Base-by-base conservation (phyloP, 2,329 filamentous ascomycete species). In the Dendryphion nanum region DNA sequence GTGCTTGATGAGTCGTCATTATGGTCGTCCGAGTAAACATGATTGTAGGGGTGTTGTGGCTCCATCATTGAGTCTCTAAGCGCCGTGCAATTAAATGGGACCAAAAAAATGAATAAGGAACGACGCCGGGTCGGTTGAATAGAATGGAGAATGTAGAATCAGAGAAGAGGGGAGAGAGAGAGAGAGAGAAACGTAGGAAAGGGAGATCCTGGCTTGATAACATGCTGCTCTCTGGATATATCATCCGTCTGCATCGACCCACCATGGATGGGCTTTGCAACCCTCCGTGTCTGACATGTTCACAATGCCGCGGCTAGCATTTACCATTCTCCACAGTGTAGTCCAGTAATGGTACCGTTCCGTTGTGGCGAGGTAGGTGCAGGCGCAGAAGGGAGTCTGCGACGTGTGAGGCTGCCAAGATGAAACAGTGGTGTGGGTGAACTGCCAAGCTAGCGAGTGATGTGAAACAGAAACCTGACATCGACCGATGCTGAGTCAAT, bases 361-460 rank as follows among this genome's bases (percentile, higher is more conserved):
- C n/a, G n/a, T n/a, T n/a, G n/a, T n/a, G n/a, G n/a, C n/a, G n/a
- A n/a, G n/a, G n/a, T n/a, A n/a, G n/a, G n/a, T n/a, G n/a, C n/a
- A n/a, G n/a, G n/a, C n/a, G n/a, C n/a, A n/a, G n/a, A n/a, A n/a
- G n/a, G n/a, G n/a, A n/a, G n/a, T 31, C 23, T 36, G 45, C 39
- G 37, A 10, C 44, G 10, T 26, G 56, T 55, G 55, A 56, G 51
- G 17, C 42, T 32, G 37, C 38, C 30, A 41, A 35, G 43, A 36
- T 55, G 51, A 62, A 60, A 62, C 59, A 29, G 34, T 33, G 30
- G 47, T 62, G 57, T 57, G 51, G 51, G 54, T 60, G 45, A 51
- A 51, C 61, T 38, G 47, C 53, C 51, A 55, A 14, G 6, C 12
- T 18, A 36, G 26, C 20, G 18, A 36, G 33, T 24, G n/a, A n/a